A percentile compares a stretch with the other conserved stretches of the same genome.
These are phyloP conservation scores for Dalbergia oliveri DNA, from an alignment of 306 rosid species.

Conservation along the genomic window DNA sequence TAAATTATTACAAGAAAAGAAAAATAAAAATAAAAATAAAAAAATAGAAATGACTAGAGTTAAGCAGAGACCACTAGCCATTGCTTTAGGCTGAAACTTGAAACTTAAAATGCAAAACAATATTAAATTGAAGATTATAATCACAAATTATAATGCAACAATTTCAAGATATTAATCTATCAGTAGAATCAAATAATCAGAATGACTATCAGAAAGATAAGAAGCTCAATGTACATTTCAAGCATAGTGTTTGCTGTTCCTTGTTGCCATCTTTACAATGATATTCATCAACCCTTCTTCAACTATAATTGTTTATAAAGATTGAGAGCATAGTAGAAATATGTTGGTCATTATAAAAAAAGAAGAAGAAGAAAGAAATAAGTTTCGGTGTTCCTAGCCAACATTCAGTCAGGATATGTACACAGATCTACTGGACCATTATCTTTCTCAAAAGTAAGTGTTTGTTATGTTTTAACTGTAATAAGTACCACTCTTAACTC, in stretches of 20 bases:
- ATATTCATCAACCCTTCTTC: constrained; percentile 41
- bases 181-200: constrained; percentile 31
- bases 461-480: constrained; percentile 38
- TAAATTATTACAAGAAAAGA: too few relatives aligned
- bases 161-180: constrained; percentile 5
- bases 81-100: not conserved
- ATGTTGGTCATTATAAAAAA: constrained; percentile 40
- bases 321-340: constrained; percentile 38
- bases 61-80: not conserved
- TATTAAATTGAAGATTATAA: not conserved
- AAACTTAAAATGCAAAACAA: not conserved
- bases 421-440: constrained; percentile 40
- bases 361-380: not conserved
- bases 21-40: not conserved
- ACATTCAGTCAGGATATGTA: constrained; percentile 52
- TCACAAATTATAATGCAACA: not conserved
- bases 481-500: constrained; percentile 28
- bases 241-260: constrained; percentile 6
- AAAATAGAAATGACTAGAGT: not conserved
- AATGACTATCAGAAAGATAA: constrained; percentile 32
- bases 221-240: constrained; percentile 29
- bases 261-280: constrained; percentile 43
- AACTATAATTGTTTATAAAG: constrained; percentile 37
- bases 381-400: constrained; percentile 35
- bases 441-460: constrained; percentile 19